phyloP scores from a whole-genome alignment of 2,329 filamentous ascomycete genomes.

The Diplodia intermedia region DNA sequence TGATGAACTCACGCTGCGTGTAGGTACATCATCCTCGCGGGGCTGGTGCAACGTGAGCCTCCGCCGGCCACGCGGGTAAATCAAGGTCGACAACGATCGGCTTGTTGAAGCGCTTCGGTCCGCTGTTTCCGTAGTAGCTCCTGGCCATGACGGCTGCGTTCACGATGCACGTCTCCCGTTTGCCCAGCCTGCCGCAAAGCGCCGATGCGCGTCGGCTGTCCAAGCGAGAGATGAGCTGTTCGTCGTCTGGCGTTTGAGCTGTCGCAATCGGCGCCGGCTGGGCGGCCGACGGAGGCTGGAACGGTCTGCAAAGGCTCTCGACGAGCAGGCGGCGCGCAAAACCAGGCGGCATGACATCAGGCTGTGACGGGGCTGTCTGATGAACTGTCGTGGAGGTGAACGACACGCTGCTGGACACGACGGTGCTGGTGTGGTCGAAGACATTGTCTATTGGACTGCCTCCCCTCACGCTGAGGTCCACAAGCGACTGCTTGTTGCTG shows the following conservation, averaged over 20 bases:
- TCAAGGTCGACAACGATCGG: slow-evolving; percentile 85
- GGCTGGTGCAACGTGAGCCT: slow-evolving; percentile 7
- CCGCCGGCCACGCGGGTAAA: slow-evolving; percentile 56
- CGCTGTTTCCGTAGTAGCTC: slow-evolving; percentile 56
- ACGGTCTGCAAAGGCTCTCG: slow-evolving; percentile 9
- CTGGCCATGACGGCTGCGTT: slow-evolving; percentile 79
- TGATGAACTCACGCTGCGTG: slow-evolving; percentile 13
- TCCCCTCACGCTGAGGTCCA: slow-evolving; percentile 64
- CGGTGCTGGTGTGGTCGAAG: slow-evolving; percentile 19
- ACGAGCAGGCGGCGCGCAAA: not conserved
- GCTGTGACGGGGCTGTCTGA: slow-evolving; percentile 19
- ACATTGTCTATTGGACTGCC: slow-evolving; percentile 44
- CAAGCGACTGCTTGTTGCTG: slow-evolving; percentile 67
- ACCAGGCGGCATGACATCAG: slow-evolving; percentile 24
- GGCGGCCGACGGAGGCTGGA: not conserved
- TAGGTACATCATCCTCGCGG: not conserved
- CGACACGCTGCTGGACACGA: slow-evolving; percentile 25
- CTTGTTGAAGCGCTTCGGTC: slow-evolving; percentile 73
- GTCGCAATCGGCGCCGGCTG: slow-evolving; percentile 14
- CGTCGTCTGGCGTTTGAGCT: slow-evolving; percentile 8
- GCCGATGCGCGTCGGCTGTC: slow-evolving; percentile 36
- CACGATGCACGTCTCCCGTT: slow-evolving; percentile 76
- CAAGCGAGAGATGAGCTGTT: slow-evolving; percentile 33
- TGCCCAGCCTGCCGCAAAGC: slow-evolving; percentile 44
- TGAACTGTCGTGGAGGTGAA: slow-evolving; percentile 22